Conservation (phyloP, 441 rosid species). For the Erysimum cheiri region DNA sequence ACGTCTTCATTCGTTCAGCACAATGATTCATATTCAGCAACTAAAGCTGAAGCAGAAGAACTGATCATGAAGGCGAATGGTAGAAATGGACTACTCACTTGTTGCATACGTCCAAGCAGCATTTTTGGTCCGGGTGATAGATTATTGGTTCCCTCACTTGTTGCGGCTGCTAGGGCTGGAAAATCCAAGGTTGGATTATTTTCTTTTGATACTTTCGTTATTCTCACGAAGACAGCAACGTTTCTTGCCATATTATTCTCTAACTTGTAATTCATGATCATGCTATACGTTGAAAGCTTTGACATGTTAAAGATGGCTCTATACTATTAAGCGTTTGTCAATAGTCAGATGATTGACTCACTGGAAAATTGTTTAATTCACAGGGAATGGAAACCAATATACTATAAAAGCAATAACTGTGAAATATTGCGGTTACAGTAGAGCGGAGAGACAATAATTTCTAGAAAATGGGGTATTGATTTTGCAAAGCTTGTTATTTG, state of each 20-base stretch:
- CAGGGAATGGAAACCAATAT: background rate
- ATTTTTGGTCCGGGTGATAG: constrained; percentile 96
- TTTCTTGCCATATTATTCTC: background rate
- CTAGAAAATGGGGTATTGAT: background rate
- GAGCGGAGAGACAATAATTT: background rate
- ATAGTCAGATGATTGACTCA: background rate
- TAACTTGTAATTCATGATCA: background rate
- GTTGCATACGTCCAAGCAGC: constrained; percentile 91
- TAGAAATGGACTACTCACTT: constrained; percentile 74
- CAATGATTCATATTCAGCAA: constrained; percentile 89
- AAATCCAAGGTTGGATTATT: constrained; percentile 73
- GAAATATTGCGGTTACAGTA: background rate
- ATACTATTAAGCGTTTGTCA: background rate
- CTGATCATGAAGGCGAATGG: constrained; percentile 78
- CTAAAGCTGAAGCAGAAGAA: constrained; percentile 90
- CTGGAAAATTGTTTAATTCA: background rate
- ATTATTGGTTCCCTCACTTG: constrained; percentile 83
- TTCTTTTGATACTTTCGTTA: background rate
- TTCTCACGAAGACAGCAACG: background rate
- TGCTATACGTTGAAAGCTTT: constrained; percentile 14
- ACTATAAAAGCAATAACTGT: background rate
- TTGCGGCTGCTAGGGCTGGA: constrained; percentile 86
- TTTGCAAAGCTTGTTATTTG: background rate
- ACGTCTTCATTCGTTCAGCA: constrained; percentile 57
- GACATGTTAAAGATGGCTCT: constrained; percentile 1